Conservation (phyloP, 768 basidiomycete genomes). For the Pleurotus djamor region DNA sequence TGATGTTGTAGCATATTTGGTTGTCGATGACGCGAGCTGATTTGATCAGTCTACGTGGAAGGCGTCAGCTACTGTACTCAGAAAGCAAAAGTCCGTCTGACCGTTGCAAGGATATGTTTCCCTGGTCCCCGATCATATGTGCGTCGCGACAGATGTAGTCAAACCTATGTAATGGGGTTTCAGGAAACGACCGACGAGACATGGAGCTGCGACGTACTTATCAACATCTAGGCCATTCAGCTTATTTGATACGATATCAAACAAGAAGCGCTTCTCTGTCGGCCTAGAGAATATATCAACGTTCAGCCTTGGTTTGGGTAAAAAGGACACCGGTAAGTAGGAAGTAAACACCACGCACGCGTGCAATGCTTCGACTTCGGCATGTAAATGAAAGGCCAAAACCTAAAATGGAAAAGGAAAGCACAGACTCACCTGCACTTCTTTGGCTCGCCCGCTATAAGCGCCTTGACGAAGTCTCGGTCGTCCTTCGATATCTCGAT, state of each 20-base stretch:
- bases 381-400: not conserved
- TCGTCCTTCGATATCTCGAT: constrained; percentile 50
- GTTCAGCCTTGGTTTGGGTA: constrained; percentile 6
- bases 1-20: constrained; percentile 80
- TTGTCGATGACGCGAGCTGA: constrained; percentile 75
- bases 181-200: not conserved
- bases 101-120: constrained; percentile 47
- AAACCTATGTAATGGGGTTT: constrained; percentile 41
- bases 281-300: constrained; percentile 15
- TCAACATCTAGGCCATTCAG: constrained; percentile 85
- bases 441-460: constrained; percentile 63
- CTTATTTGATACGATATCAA: constrained; percentile 84
- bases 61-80: not conserved
- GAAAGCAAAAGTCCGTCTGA: constrained; percentile 19
- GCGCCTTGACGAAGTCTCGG: constrained; percentile 65
- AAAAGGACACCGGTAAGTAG: not conserved
- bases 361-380: not conserved
- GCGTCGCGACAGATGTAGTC: constrained; percentile 82
- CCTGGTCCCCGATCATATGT: constrained; percentile 65
- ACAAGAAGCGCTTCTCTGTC: constrained; percentile 68
- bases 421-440: constrained; percentile 46
- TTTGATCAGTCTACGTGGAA: constrained; percentile 54
- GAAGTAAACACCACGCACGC: not conserved
- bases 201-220: constrained; percentile 46
- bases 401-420: too few species aligned